A percentile compares a stretch with the other conserved stretches of the same genome.
These are phyloP conservation scores for Mycena maculata DNA, from an alignment of 768 basidiomycete genomes.

Conservation along the genomic window DNA sequence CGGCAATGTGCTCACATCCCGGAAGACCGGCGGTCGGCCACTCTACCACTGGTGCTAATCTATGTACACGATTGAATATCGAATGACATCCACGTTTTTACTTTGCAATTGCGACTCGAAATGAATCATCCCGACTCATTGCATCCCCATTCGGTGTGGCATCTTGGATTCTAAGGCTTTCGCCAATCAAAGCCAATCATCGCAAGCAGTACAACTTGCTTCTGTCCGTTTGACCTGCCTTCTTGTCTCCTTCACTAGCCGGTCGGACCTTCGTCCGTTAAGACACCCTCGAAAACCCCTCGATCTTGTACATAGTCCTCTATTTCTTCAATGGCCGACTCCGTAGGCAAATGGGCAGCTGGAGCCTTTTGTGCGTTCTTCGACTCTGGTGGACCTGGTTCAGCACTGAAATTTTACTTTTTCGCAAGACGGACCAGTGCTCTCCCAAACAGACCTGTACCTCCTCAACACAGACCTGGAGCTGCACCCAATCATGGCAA, in stretches of 20 bases:
- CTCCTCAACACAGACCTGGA: conserved; percentile 77
- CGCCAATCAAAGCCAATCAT: conserved; percentile 27
- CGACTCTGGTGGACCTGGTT: not conserved
- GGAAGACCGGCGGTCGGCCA: not conserved
- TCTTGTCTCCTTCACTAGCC: conserved; percentile 4
- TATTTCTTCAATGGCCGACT: conserved; percentile 40
- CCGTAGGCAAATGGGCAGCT: conserved; percentile 55
- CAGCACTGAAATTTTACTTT: not conserved
- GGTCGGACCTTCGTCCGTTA: not conserved
- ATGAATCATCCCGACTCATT: not conserved
- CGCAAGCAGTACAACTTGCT: conserved; percentile 8
- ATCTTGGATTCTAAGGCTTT: not conserved
- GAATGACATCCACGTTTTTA: conserved; percentile 26
- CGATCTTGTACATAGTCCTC: conserved; percentile 23
- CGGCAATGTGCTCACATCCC: not conserved
- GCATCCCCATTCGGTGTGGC: not conserved
- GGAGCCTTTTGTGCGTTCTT: conserved; percentile 54
- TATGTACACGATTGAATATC: conserved; percentile 25
- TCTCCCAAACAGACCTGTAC: conserved; percentile 85
- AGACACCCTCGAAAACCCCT: not conserved
- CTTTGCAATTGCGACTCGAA: conserved; percentile 8
- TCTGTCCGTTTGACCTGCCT: conserved; percentile 3
- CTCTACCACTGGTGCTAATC: not conserved
- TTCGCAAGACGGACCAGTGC: conserved; percentile 76
- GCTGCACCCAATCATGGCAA: conserved; percentile 78